These are phyloP conservation scores for Exophiala oligosperma DNA, from an alignment of 2,329 filamentous ascomycete genomes.

Conservation along the genomic window DNA sequence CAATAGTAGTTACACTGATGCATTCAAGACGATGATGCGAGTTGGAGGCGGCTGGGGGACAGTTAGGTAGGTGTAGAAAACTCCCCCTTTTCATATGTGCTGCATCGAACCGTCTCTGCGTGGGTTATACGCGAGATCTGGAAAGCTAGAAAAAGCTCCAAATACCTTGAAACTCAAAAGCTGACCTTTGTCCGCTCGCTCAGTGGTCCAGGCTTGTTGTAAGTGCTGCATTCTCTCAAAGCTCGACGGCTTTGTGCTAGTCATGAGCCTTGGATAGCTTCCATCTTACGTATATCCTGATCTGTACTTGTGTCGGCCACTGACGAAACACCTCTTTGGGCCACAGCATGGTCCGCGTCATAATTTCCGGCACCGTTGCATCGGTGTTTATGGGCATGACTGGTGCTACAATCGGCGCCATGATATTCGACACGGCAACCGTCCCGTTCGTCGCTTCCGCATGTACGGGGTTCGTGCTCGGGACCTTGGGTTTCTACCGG, in stretches of 20 bases:
- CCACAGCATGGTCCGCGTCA: constrained; percentile 24
- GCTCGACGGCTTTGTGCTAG: no score
- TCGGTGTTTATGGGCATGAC: constrained; percentile 23
- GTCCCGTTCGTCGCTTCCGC: constrained; percentile 24
- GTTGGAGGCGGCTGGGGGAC: constrained; percentile 25
- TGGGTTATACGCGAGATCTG: no score
- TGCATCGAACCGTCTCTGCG: no score
- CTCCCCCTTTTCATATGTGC: neutral
- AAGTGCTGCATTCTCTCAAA: neutral
- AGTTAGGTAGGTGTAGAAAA: constrained; percentile 14
- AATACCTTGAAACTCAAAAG: neutral
- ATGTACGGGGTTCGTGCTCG: constrained; percentile 24
- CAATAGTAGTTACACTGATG: constrained; percentile 6
- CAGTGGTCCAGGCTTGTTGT: constrained; percentile 26
- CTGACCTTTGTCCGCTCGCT: neutral
- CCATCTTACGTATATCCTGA: no score
- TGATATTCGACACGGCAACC: constrained; percentile 23
- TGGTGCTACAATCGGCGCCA: constrained; percentile 20
- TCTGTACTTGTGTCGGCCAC: no score
- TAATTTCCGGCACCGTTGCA: constrained; percentile 19
- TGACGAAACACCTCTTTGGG: no score
- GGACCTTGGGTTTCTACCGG: constrained; percentile 25
- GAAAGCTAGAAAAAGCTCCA: neutral
- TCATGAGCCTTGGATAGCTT: no score
- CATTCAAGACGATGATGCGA: constrained; percentile 14